Percentiles rank a stretch among this genome's conserved stretches.
phyloP scores from a whole-genome alignment of 352 stramenopile species.

The Globisporangium camurandrum region DNA sequence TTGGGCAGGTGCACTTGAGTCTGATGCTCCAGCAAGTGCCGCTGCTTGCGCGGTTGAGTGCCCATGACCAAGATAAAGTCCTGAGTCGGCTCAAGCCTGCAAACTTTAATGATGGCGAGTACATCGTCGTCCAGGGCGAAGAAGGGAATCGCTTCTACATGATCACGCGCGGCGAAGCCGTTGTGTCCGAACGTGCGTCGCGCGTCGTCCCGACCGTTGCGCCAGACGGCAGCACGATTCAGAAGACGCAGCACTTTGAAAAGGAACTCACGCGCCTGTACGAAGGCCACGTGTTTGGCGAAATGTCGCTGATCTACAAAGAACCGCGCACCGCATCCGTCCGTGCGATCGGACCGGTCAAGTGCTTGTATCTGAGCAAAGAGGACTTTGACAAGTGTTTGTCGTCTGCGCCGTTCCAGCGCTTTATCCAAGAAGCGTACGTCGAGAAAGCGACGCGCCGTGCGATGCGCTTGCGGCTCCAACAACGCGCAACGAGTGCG shows the following conservation, averaged over 20 bases:
- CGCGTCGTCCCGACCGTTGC: conserved; percentile 10
- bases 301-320: conserved; percentile 86
- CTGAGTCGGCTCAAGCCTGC: conserved; percentile 71
- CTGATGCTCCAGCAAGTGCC: conserved; percentile 85
- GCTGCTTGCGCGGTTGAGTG: conserved; percentile 58
- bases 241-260: conserved; percentile 38
- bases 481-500: conserved; percentile 38
- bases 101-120: conserved; percentile 83
- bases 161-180: conserved; percentile 81
- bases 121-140: conserved; percentile 86
- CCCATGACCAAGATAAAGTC: conserved; percentile 74
- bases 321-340: conserved; percentile 81
- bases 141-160: conserved; percentile 87
- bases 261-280: conserved; percentile 81
- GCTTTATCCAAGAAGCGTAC: conserved; percentile 81
- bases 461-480: conserved; percentile 69
- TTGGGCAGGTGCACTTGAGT: conserved; percentile 81
- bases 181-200: conserved; percentile 65
- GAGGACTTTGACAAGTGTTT: conserved; percentile 86
- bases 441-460: conserved; percentile 80
- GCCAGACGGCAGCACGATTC: conserved; percentile 2
- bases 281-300: conserved; percentile 84
- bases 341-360: conserved; percentile 67
- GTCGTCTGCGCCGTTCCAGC: conserved; percentile 75
- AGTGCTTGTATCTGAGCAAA: conserved; percentile 82